These are phyloP conservation scores for Phialophora expanda DNA, from an alignment of 2,329 filamentous ascomycete genomes.

Conservation along the genomic window DNA sequence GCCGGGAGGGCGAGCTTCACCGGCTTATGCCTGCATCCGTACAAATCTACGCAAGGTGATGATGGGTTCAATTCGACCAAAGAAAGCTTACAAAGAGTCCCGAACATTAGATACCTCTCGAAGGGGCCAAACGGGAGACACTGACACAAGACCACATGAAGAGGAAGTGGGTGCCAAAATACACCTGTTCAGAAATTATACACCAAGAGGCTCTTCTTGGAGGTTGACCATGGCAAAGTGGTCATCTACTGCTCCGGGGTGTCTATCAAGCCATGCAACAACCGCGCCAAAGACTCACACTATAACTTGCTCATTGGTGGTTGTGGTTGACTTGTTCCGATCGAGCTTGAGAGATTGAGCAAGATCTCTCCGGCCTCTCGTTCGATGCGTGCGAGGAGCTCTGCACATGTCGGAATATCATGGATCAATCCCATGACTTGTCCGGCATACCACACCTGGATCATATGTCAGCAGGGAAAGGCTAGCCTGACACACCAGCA, in stretches of 20 bases:
- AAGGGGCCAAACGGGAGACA: no score
- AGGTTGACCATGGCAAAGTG: background rate
- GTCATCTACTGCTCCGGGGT: background rate
- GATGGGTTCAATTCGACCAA: no score
- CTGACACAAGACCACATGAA: no score
- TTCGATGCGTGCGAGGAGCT: constrained; percentile 73
- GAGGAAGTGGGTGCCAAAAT: no score
- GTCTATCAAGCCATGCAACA: background rate
- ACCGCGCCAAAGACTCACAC: background rate
- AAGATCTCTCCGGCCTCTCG: constrained; percentile 68
- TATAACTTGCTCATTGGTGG: constrained; percentile 34
- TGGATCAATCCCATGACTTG: constrained; percentile 91
- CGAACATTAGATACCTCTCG: no score
- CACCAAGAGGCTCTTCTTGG: no score
- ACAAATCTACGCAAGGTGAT: no score
- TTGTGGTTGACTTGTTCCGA: constrained; percentile 58
- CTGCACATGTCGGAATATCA: constrained; percentile 65
- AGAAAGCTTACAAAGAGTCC: no score
- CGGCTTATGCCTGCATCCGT: no score
- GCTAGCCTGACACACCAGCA: background rate
- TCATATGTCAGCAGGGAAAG: constrained; percentile 5
- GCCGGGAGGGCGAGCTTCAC: no score
- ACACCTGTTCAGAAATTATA: no score
- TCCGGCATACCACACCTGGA: constrained; percentile 77
- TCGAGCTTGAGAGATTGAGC: constrained; percentile 43